phyloP scores from a whole-genome alignment of 352 stramenopile genomes.

The Hyaloperonospora brassicae region DNA sequence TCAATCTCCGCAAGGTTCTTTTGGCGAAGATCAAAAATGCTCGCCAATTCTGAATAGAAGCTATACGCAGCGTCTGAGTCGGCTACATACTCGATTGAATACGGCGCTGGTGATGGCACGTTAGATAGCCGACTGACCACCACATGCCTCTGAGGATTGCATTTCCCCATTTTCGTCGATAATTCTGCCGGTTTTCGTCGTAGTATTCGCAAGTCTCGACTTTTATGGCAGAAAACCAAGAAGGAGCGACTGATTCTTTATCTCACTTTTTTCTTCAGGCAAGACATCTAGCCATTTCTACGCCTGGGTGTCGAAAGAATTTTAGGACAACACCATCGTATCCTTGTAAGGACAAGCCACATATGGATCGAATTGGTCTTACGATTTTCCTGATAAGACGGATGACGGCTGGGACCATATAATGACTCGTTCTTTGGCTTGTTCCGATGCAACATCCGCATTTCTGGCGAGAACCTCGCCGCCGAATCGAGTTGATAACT shows the following conservation, averaged over 20 bases:
- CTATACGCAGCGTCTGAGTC: not conserved
- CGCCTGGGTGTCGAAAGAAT: not conserved
- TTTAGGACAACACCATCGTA: conserved; percentile 2
- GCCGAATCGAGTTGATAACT: not conserved
- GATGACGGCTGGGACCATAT: not conserved
- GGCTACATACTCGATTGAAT: not conserved
- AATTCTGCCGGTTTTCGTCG: not conserved
- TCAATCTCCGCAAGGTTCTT: not conserved
- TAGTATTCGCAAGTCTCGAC: not conserved
- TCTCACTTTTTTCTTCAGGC: not conserved
- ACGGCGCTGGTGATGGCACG: not conserved
- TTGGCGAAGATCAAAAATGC: not conserved
- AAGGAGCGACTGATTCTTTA: not conserved
- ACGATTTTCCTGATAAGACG: not conserved
- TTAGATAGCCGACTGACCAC: not conserved
- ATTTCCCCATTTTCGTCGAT: too few species aligned
- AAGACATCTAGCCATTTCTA: not conserved
- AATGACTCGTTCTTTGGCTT: not conserved
- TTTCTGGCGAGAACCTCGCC: not conserved
- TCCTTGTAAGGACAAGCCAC: not conserved
- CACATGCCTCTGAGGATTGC: not conserved
- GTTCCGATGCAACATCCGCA: not conserved
- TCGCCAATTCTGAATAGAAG: not conserved
- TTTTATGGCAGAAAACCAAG: not conserved
- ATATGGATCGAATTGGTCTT: not conserved